These are phyloP conservation scores for Lasiodiplodia sp. DNA, from an alignment of 2,329 filamentous ascomycete species.

Conservation along the genomic window DNA sequence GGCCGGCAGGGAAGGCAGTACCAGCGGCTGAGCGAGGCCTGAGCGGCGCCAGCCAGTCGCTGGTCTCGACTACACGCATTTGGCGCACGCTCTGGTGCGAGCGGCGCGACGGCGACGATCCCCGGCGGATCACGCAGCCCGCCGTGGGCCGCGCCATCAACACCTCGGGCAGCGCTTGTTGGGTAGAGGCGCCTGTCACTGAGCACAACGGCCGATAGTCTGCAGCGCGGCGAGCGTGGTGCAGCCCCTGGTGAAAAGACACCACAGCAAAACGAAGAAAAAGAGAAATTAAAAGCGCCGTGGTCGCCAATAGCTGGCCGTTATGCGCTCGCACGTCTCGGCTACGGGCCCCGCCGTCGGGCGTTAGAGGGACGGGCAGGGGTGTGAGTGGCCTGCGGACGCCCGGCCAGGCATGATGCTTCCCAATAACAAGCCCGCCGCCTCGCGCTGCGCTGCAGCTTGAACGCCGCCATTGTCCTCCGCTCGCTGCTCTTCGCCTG, in stretches of 20 bases:
- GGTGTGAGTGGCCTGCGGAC: slow-evolving; percentile 6
- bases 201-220: slow-evolving; percentile 8
- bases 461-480: not conserved
- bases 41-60: slow-evolving; percentile 16
- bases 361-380: slow-evolving; percentile 22
- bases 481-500: not conserved
- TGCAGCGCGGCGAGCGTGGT: not conserved
- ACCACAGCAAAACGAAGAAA: slow-evolving; percentile 10
- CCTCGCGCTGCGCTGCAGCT: slow-evolving; percentile 16
- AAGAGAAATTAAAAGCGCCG: slow-evolving; percentile 25
- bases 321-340: slow-evolving; percentile 21
- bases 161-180: not conserved
- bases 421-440: slow-evolving; percentile 24
- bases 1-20: slow-evolving; percentile 4
- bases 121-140: slow-evolving; percentile 16
- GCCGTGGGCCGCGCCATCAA: slow-evolving; percentile 18
- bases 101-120: slow-evolving; percentile 20
- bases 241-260: slow-evolving; percentile 9
- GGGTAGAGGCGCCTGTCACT: not conserved
- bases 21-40: not conserved
- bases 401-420: slow-evolving; percentile 6
- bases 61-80: slow-evolving; percentile 1
- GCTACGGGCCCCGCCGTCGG: not conserved
- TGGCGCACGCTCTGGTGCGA: not conserved
- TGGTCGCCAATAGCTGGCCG: slow-evolving; percentile 23